Percentiles rank a stretch among this genome's conserved stretches.
Evolutionary conservation across 2,329 filamentous ascomycete genomes (phyloP).

Genomic region (Drechslerella stenobrocha): DNA sequence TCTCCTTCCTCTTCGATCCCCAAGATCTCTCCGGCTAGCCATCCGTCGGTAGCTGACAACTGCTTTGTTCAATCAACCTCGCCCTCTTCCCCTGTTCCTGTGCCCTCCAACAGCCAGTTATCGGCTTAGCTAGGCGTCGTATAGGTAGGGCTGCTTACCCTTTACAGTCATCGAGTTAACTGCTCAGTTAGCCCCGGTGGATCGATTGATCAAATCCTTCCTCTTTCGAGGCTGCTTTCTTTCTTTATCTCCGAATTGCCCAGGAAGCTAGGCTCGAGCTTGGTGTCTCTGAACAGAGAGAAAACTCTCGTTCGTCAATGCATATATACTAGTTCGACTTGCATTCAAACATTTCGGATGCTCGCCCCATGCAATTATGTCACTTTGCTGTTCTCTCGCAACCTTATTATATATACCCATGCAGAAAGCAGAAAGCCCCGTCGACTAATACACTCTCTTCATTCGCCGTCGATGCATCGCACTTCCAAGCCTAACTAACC

Average conservation of each 20-base stretch:
- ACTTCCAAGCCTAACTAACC: constrained; percentile 22
- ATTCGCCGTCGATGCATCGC: constrained; percentile 1
- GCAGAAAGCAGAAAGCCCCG: too few species aligned
- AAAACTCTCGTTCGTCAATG: too few species aligned
- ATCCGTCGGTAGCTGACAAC: too few species aligned
- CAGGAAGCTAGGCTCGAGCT: neutral
- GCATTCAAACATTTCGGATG: too few species aligned
- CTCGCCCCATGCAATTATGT: too few species aligned
- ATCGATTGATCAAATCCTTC: neutral
- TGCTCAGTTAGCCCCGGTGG: neutral
- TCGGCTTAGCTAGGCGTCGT: neutral
- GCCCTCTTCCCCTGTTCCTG: neutral
- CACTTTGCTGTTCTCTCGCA: too few species aligned
- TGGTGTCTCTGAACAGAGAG: too few species aligned
- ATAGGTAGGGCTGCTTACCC: neutral
- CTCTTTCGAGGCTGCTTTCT: neutral
- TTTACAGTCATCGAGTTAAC: neutral
- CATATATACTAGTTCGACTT: too few species aligned
- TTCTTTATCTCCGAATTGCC: constrained; percentile 5
- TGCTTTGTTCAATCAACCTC: neutral
- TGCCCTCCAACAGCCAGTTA: neutral
- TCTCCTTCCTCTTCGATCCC: neutral
- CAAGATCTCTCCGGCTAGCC: too few species aligned
- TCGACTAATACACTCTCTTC: neutral
- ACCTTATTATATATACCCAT: too few species aligned